These are phyloP conservation scores for Yarrowia osloensis DNA, from an alignment of 805 yeast genomes.

Conservation along the genomic window DNA sequence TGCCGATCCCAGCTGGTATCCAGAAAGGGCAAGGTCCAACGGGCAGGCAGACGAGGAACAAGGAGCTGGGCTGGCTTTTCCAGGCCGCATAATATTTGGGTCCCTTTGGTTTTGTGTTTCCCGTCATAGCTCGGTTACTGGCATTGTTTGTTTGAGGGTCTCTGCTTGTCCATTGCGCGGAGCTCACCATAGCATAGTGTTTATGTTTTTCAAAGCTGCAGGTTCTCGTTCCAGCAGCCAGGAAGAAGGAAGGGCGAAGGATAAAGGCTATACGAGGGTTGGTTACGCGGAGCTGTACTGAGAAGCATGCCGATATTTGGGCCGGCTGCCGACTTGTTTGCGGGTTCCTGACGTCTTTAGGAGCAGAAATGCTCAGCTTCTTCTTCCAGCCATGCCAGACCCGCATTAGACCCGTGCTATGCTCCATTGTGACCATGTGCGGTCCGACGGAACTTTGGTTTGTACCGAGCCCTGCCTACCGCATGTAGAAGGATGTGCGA, in stretches of 20 bases:
- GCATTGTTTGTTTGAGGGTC: background rate
- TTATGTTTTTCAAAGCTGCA: background rate
- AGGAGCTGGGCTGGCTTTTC: conserved; percentile 11
- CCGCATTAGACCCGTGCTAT: background rate
- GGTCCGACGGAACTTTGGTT: background rate
- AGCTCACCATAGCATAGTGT: conserved; percentile 7
- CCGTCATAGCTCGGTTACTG: background rate
- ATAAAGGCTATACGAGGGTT: background rate
- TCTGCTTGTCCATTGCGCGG: background rate
- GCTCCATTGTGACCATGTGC: background rate
- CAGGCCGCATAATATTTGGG: background rate
- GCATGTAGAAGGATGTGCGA: conserved; percentile 13
- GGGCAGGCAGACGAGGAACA: conserved; percentile 15
- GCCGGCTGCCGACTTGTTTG: no score
- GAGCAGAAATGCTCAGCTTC: no score
- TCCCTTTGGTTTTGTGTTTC: background rate
- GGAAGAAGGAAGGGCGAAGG: conserved; percentile 3
- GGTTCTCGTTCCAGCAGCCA: conserved; percentile 15
- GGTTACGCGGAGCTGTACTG: background rate
- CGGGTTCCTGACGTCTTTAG: no score
- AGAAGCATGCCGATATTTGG: no score
- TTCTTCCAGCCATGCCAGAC: background rate
- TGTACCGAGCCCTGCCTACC: background rate
- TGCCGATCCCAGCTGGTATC: conserved; percentile 10
- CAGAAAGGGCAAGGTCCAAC: conserved; percentile 9